Base-by-base conservation (phyloP, 257 asterid species). In the Anisodus acutangulus region DNA sequence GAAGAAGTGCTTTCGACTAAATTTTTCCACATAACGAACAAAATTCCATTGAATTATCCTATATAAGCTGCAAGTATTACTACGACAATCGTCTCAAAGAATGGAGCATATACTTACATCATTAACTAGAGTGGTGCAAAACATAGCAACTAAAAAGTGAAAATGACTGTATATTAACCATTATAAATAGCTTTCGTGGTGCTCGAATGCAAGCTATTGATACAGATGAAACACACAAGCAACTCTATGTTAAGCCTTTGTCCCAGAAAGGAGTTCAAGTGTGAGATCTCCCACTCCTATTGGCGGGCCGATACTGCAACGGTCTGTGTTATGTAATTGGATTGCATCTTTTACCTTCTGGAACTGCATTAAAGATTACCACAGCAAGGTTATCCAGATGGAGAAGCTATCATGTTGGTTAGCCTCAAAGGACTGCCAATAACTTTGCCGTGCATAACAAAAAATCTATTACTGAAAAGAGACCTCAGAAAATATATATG, bases 261-360 rank as follows among this genome's bases (percentile, higher is more conserved):
- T 87, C 83, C 91, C 80, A 8, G 88, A 70, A 84, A 85, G 82
- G 82, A 82, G 84, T 88, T 86, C 97, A 3, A 93, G 91, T 51
- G 78, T 87, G 60, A 95, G 79, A 79, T 94, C 92, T 78, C 97
- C 95, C 6, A 95, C 91, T 54, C 98, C 98, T 89, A 59, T 89
- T 60, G 97, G 95, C 8, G 98, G 97, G 4, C 98, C 98, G n/a
- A 93, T 90, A 90, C 98, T 95, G 91, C 98, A 95, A 4, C 98
- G 91, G 47, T 90, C 97, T 13, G 97, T 92, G 89, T 92, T 95
- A 78, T 95, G 98, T 54, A 88, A 90, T 86, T 82, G 66, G n/a
- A 95, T 92, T 16, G 98, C 94, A 72, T 93, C 97, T 92, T 91
- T 94, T 80, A 95, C 92, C 90, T 92, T 95, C 93, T 93, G 97